These are phyloP conservation scores for Myriosclerotinia scirpicola DNA, from an alignment of 2,329 filamentous ascomycete species.

Conservation along the genomic window DNA sequence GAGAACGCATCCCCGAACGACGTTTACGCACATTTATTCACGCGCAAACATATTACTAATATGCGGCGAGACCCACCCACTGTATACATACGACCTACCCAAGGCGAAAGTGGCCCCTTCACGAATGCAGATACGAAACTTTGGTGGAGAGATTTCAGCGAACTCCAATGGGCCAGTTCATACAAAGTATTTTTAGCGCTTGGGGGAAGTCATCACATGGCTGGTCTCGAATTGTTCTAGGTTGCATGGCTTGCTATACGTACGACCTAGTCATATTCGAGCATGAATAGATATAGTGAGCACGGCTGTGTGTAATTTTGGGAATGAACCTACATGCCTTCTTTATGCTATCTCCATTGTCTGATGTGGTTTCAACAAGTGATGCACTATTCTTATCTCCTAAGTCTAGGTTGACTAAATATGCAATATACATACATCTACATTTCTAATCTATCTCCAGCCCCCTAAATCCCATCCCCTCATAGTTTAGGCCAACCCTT, in stretches of 20 bases:
- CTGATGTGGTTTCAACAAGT: neutral
- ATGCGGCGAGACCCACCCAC: neutral
- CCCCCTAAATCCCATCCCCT: neutral
- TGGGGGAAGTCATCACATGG: neutral
- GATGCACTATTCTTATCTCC: constrained; percentile 3
- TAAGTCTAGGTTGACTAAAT: neutral
- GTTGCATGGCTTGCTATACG: neutral
- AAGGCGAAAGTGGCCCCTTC: neutral
- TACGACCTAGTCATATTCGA: neutral
- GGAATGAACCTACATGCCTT: neutral
- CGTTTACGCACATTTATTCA: constrained; percentile 1
- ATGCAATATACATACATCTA: neutral
- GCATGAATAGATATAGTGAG: constrained; percentile 14
- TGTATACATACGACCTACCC: neutral
- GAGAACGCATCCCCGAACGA: neutral
- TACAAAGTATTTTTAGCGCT: neutral
- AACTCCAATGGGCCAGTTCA: neutral
- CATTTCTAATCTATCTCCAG: neutral
- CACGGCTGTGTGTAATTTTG: constrained; percentile 7
- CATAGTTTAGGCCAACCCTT: constrained; percentile 31
- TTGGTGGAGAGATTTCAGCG: constrained; percentile 3
- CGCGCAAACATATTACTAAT: neutral
- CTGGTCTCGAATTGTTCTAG: constrained; percentile 9
- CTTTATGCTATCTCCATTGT: neutral
- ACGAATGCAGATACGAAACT: neutral